Evolutionary conservation across 495 filamentous ascomycete species (phyloP).

Genomic region (Penicillium alfredii): DNA sequence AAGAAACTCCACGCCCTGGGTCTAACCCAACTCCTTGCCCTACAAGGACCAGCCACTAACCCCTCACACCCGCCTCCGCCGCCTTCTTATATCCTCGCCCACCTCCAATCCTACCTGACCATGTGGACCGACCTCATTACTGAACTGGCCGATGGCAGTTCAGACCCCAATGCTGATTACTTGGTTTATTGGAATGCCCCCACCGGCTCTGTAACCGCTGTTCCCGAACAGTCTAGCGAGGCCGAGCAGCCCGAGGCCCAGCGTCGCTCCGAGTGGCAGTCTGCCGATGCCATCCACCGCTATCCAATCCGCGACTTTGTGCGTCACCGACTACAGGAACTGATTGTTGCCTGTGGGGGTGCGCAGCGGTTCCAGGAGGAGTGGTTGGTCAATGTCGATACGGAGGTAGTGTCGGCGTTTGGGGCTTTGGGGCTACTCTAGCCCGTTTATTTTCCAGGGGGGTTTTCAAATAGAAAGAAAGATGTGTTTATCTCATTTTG

Average conservation of each 20-base stretch:
- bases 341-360: constrained; percentile 66
- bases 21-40: constrained; percentile 71
- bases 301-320: constrained; percentile 67
- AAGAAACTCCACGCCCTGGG: constrained; percentile 80
- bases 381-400: constrained; percentile 85
- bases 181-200: constrained; percentile 50
- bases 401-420: constrained; percentile 69
- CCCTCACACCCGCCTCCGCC: constrained; percentile 16
- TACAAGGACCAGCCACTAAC: constrained; percentile 47
- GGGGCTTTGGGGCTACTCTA: constrained; percentile 45
- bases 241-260: constrained; percentile 61
- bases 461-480: constrained; percentile 8
- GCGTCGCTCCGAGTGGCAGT: constrained; percentile 49
- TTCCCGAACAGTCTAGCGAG: constrained; percentile 27
- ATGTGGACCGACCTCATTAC: constrained; percentile 64
- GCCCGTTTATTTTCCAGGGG: too few species aligned
- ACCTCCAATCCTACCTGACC: constrained; percentile 60
- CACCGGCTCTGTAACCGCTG: constrained; percentile 21
- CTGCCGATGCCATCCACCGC: constrained; percentile 63
- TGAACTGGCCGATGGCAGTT: constrained; percentile 49
- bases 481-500: constrained; percentile 7
- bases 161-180: constrained; percentile 39
- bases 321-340: constrained; percentile 54
- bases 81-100: constrained; percentile 49
- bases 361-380: constrained; percentile 65